Evolutionary conservation across 2,329 filamentous ascomycete species (phyloP), one percentile per base, ranked within the genome.

Genomic region (Pseudogymnoascus sp.): DNA sequence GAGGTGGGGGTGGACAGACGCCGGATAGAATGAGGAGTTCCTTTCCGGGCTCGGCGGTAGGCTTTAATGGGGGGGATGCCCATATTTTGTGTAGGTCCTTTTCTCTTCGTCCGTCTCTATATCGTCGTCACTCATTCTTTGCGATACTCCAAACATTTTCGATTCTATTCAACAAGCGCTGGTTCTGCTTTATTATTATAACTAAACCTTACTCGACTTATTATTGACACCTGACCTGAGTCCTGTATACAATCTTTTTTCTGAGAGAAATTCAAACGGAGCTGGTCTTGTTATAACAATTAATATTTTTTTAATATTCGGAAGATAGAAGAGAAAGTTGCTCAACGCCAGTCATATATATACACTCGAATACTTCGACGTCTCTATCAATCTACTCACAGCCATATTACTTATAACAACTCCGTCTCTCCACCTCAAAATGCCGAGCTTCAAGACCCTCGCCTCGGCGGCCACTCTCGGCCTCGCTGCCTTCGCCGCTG

Each of bases 381-480:
- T 67, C 64, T 37, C 61, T 65, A 67, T 58, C 65, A 60, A 63
- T 64, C 60, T 65, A 64, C 40, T 29, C 8, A 58, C 36, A 36
- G 21, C 40, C 58, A 60, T 18, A 18, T 25, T 62, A 37, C 31
- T 35, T 12, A 62, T n/a, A 29, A 33, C 13, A 45, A 58, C 31
- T 59, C 39, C 21, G 58, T 58, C 40, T 60, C 25, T 37, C 42
- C 39, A 25, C 18, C 52, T 45, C 59, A 69, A 61, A 39, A 72
- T 73, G 71, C 68, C 69, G 60, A 69, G 65, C 62, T 67, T 72
- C 59, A 71, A 66, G 67, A 62, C 69, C 42, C 61, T 71, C 25
- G 42, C 71, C 25, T 65, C 68, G 33, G 66, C 64, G 55, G 65
- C 70, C 59, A 67, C 63, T 31, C 59, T 71, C 8, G 69, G 68